Evolutionary conservation across 2,329 filamentous ascomycete species (phyloP), one percentile per base, ranked within the genome.

Genomic region (Talaromyces verruculosus): DNA sequence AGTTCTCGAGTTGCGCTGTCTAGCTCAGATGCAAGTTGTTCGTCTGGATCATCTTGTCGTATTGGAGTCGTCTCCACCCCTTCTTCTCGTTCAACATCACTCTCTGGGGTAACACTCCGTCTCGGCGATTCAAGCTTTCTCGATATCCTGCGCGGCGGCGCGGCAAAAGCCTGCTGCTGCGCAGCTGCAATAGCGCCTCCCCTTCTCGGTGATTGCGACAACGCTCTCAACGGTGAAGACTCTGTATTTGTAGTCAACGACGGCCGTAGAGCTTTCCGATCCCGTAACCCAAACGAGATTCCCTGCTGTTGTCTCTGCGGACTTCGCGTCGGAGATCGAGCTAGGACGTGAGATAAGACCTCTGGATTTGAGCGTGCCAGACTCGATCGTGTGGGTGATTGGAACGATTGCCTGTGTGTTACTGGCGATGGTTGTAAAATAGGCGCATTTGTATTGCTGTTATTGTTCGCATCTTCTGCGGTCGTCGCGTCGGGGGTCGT

Each of bases 371-470:
- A 84, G 68, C 85, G 84, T 65, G 87, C 81, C 15, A 90, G 77
- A 71, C 87, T 91, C 13, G 88, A 83, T 72, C 83, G 87, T 0
- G 88, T 90, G 0, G 89, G 88, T n/a, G 88, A 89, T 63, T 85
- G 85, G 72, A 88, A 90, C 0, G 88, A 89, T 0, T 85, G 83
- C 0, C 83, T 82, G 57, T 73, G 71, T 7, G 74, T 69, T 45
- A 76, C 74, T 19, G 76, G 71, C 35, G 72, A 67, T 64, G 68
- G 69, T 64, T 68, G 69, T 57, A 69, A 68, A 2, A n/a, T 7
- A 70, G 69, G 68, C 41, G 66, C 60, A 60, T 51, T 70, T 33
- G 65, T 61, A 22, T 68, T 66, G 37, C 8, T 58, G 25, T 67
- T 65, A 25, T n/a, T 59, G 22, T 59, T 43, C 15, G 22, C 37